Percentiles rank a stretch among this genome's conserved stretches.
Evolutionary conservation across 192 early-diverging fungal species (phyloP).

Genomic region (Backusella westeae): DNA sequence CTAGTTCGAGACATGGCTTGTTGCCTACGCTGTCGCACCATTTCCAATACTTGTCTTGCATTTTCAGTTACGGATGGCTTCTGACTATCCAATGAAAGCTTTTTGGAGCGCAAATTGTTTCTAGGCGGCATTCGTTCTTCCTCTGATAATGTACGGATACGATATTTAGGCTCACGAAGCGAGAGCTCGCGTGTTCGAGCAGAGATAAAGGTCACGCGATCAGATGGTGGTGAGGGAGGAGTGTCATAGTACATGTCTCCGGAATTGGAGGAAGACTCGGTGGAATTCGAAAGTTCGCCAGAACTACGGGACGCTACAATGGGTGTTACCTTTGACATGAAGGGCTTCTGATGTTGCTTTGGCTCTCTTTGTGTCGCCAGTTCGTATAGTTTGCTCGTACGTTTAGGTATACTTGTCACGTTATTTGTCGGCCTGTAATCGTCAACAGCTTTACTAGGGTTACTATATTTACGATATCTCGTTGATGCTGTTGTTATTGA

Average conservation of each 20-base stretch:
- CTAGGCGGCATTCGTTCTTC: neutral
- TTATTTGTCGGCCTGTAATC: neutral
- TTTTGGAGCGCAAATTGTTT: neutral
- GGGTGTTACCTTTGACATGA: neutral
- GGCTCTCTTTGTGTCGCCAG: neutral
- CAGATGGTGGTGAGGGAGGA: neutral
- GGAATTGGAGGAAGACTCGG: neutral
- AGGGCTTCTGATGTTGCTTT: neutral
- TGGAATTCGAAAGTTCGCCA: neutral
- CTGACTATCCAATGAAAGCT: neutral
- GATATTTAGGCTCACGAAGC: neutral
- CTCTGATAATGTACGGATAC: neutral
- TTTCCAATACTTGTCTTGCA: constrained; percentile 5
- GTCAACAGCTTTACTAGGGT: neutral
- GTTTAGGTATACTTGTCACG: neutral
- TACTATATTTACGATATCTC: constrained; percentile 5
- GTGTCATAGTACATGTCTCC: neutral
- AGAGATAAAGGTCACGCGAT: neutral
- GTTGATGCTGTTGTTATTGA: neutral
- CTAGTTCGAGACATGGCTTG: neutral
- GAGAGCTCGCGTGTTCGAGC: neutral
- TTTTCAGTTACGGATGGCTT: neutral
- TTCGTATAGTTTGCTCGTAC: neutral
- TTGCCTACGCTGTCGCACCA: neutral
- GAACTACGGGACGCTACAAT: neutral